Evolutionary conservation across 257 asterid species (phyloP).

Genomic region (Echium plantagineum): DNA sequence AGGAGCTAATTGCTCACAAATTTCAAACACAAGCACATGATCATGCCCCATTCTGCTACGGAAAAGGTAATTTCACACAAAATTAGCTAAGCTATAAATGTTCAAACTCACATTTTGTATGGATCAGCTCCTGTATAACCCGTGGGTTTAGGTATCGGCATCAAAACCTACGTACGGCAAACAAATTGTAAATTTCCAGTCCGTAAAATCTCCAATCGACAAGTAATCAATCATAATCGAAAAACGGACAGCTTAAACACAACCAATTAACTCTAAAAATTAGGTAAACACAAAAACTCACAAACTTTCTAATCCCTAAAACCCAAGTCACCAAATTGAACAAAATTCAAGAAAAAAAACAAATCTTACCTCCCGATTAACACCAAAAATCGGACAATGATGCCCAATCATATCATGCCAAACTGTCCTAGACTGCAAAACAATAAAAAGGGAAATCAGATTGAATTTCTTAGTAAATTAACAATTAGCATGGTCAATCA

Average conservation of each 20-base stretch:
- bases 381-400: slow-evolving; percentile 85
- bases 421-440: slow-evolving; percentile 66
- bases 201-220: neutral
- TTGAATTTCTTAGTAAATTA: no score
- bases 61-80: no score
- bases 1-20: neutral
- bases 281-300: slow-evolving; percentile 12
- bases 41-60: no score
- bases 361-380: slow-evolving; percentile 77
- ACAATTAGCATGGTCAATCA: no score
- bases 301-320: neutral
- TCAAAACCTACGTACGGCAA: slow-evolving; percentile 41
- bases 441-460: neutral
- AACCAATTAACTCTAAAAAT: slow-evolving; percentile 58
- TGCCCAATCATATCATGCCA: slow-evolving; percentile 97
- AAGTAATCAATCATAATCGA: neutral
- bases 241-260: neutral
- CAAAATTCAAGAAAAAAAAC: neutral
- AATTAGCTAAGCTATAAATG: slow-evolving; percentile 7
- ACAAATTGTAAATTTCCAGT: neutral
- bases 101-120: slow-evolving; percentile 57
- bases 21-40: no score
- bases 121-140: slow-evolving; percentile 98
- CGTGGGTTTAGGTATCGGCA: slow-evolving; percentile 82
- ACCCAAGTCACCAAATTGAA: slow-evolving; percentile 1